Percentiles rank a stretch among this genome's conserved stretches.
Conservation (phyloP, 2,329 filamentous ascomycete species). For the Paecilomyces niveus region DNA sequence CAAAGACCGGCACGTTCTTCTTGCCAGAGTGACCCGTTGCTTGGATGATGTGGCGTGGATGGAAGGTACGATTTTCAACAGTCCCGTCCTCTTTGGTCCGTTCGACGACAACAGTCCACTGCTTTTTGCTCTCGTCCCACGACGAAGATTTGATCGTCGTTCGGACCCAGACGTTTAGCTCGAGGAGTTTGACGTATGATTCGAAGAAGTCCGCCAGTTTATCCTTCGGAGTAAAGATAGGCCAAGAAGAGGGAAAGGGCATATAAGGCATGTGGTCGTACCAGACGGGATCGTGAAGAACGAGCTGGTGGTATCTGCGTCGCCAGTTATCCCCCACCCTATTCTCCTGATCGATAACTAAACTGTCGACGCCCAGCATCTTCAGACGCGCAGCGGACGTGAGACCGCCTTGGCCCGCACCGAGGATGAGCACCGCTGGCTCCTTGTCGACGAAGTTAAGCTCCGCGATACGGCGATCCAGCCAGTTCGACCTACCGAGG, state of each 20-base stretch:
- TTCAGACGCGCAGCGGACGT: constrained; percentile 53
- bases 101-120: constrained; percentile 51
- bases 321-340: constrained; percentile 60
- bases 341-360: constrained; percentile 54
- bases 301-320: constrained; percentile 55
- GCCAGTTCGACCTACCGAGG: constrained; percentile 52
- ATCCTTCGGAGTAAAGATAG: constrained; percentile 64
- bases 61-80: constrained; percentile 47
- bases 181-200: constrained; percentile 56
- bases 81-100: constrained; percentile 32
- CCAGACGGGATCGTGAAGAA: constrained; percentile 61
- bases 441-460: constrained; percentile 45
- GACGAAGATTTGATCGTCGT: constrained; percentile 43
- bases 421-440: constrained; percentile 56
- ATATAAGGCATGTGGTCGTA: constrained; percentile 54
- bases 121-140: constrained; percentile 44
- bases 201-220: constrained; percentile 65
- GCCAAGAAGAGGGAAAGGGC: constrained; percentile 58
- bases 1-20: no score
- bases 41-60: constrained; percentile 58
- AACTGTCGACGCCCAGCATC: constrained; percentile 48
- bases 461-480: constrained; percentile 45
- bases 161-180: constrained; percentile 60
- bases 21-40: constrained; percentile 62
- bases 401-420: constrained; percentile 56